phyloP scores from a whole-genome alignment of 768 basidiomycete species.

The Sarcodon aspratus region DNA sequence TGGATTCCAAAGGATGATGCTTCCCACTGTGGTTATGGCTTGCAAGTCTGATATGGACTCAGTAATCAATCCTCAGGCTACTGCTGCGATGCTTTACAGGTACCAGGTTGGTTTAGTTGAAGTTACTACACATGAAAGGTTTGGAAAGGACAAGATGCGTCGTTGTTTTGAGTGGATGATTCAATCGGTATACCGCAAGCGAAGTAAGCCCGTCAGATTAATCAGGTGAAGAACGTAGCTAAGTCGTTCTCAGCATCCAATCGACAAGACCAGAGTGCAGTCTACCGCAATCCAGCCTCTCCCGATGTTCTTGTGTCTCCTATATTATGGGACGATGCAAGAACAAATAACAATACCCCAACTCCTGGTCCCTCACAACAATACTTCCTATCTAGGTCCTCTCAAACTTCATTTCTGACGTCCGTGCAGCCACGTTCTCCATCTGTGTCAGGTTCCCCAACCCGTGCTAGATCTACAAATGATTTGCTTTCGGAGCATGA shows the following conservation, averaged over 20 bases:
- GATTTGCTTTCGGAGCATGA: conserved; percentile 36
- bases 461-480: conserved; percentile 43
- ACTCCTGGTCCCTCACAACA: conserved; percentile 26
- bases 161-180: conserved; percentile 67
- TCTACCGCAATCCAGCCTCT: conserved; percentile 61
- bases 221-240: conserved; percentile 15
- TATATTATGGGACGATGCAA: conserved; percentile 38
- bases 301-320: conserved; percentile 41
- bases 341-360: conserved; percentile 39
- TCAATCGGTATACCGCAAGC: conserved; percentile 11
- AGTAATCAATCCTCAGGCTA: conserved; percentile 45
- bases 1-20: conserved; percentile 40
- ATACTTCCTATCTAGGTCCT: too few relatives aligned
- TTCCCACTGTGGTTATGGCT: conserved; percentile 68
- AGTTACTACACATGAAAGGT: conserved; percentile 43
- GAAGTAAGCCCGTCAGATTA: conserved; percentile 22
- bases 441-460: conserved; percentile 30
- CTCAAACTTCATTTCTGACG: too few relatives aligned
- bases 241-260: conserved; percentile 7
- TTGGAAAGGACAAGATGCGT: conserved; percentile 62
- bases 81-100: conserved; percentile 34
- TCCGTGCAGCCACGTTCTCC: too few relatives aligned
- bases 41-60: conserved; percentile 73
- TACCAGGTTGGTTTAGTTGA: conserved; percentile 76
- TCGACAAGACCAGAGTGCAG: conserved; percentile 1